A percentile compares a stretch with the other conserved stretches of the same genome.
Conservation (phyloP, 805 yeast genomes). For the Lachancea dasiensis region DNA sequence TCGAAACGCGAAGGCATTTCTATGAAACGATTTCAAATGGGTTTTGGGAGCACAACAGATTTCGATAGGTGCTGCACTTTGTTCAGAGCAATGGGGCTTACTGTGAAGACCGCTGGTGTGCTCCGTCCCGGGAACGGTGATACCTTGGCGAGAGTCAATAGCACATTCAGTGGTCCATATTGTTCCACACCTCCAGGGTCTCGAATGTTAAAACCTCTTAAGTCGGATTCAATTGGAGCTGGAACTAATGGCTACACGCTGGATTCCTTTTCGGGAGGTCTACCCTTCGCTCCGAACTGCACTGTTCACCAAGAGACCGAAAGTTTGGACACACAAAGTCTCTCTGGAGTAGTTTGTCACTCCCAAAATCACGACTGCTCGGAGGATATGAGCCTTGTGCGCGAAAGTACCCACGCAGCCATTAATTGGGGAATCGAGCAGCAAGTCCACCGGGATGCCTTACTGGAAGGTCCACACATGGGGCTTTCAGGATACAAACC, state of each 20-base stretch:
- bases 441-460: too few relatives aligned
- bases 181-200: conserved; percentile 3
- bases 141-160: background rate
- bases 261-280: too few relatives aligned
- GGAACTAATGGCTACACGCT: background rate
- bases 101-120: background rate
- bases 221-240: background rate
- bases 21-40: conserved; percentile 26
- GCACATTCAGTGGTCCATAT: background rate
- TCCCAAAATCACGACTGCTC: background rate
- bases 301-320: background rate
- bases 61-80: conserved; percentile 9
- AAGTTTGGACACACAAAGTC: conserved; percentile 3
- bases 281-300: background rate
- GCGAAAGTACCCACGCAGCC: background rate
- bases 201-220: background rate
- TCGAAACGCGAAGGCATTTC: conserved; percentile 2
- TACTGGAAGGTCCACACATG: too few relatives aligned
- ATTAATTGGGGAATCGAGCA: background rate
- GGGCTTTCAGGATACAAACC: too few relatives aligned
- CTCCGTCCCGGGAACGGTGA: background rate
- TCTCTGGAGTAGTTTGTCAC: background rate
- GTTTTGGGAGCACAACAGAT: conserved; percentile 14
- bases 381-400: background rate
- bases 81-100: background rate